Percentiles rank a stretch among this genome's conserved stretches.
Evolutionary conservation across 805 yeast species (phyloP).

Genomic region (Metschnikowia lochheadii): DNA sequence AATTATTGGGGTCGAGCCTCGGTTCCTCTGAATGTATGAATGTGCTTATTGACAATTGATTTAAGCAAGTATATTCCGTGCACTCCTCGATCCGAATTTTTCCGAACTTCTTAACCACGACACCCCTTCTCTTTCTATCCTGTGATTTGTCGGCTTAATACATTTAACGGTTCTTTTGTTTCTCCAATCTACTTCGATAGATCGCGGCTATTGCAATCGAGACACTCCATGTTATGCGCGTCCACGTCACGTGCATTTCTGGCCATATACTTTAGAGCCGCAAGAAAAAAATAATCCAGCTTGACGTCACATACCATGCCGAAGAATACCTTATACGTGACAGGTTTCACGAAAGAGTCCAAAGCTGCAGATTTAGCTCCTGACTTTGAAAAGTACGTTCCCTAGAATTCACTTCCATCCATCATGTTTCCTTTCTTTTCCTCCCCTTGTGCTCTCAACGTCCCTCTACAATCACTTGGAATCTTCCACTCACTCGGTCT

Average conservation of each 20-base stretch:
- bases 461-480: neutral
- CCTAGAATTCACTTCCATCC: constrained; percentile 5
- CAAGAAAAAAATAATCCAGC: constrained; percentile 3
- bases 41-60: neutral
- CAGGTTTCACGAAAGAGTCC: constrained; percentile 52
- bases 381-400: constrained; percentile 56
- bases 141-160: neutral
- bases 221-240: neutral
- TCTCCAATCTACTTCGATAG: neutral
- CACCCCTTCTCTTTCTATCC: neutral
- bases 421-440: constrained; percentile 1
- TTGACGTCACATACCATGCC: constrained; percentile 27
- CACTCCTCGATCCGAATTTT: neutral
- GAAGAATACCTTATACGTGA: constrained; percentile 49
- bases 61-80: neutral
- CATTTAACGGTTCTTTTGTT: neutral
- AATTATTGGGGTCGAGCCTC: neutral
- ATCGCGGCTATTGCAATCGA: neutral
- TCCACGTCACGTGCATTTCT: neutral
- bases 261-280: neutral
- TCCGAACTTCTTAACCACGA: neutral
- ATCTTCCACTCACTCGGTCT: neutral
- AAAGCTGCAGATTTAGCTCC: constrained; percentile 57
- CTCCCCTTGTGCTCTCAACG: constrained; percentile 1
- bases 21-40: neutral